These are phyloP conservation scores for Brettanomyces bruxellensis DNA, from an alignment of 805 yeast genomes.

Conservation along the genomic window DNA sequence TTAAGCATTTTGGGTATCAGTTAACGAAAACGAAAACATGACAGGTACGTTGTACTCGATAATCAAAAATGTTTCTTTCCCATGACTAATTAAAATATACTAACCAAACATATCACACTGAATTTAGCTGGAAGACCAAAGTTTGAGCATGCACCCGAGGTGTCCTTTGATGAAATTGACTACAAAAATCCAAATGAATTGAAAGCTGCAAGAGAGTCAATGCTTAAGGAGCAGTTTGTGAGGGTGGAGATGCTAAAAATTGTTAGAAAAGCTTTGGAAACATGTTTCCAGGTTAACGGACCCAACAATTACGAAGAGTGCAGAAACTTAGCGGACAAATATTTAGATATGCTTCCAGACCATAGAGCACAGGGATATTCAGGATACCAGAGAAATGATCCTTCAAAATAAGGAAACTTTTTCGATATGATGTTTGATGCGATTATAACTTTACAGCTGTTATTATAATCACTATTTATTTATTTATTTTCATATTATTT, in stretches of 20 bases:
- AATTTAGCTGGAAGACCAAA: constrained; percentile 5
- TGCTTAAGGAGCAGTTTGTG: constrained; percentile 75
- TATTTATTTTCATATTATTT: not conserved
- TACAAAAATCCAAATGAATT: constrained; percentile 57
- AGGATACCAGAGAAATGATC: constrained; percentile 88
- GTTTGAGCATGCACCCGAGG: constrained; percentile 46
- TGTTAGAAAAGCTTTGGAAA: constrained; percentile 65
- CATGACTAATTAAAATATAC: not conserved
- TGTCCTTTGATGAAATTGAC: constrained; percentile 77
- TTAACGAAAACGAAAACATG: too few species aligned
- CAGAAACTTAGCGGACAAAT: constrained; percentile 67
- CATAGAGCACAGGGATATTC: constrained; percentile 63
- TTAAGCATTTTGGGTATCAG: too few species aligned
- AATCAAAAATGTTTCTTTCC: too few species aligned
- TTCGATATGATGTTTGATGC: too few species aligned
- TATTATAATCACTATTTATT: not conserved
- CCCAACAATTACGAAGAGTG: constrained; percentile 73
- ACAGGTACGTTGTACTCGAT: too few species aligned
- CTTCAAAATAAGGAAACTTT: constrained; percentile 42
- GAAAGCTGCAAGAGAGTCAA: constrained; percentile 64
- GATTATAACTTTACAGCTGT: too few species aligned
- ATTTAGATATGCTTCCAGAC: constrained; percentile 66
- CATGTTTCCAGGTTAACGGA: constrained; percentile 53
- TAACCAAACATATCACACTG: not conserved
- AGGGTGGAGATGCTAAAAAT: constrained; percentile 58